Conservation (phyloP, 345 rosid species). For the Eutrema heterophyllum region DNA sequence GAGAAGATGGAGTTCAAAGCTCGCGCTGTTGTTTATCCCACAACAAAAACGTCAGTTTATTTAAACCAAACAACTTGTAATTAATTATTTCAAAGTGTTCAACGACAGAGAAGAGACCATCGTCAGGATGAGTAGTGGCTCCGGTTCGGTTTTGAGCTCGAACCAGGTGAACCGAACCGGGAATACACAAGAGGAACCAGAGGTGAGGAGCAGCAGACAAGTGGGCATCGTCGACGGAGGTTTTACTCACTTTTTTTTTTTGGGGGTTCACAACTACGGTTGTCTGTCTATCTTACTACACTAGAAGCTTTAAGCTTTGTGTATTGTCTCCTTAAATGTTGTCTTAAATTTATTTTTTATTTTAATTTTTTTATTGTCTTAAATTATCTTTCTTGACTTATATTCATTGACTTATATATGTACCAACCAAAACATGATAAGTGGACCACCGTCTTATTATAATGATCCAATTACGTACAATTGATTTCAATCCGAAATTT, state of each 20-base stretch:
- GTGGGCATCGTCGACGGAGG: not conserved
- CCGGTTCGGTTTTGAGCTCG: conserved; percentile 19
- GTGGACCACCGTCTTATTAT: not conserved
- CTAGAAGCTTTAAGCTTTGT: not conserved
- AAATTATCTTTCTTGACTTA: not conserved
- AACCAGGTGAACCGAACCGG: conserved; percentile 1
- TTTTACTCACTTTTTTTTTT: not conserved
- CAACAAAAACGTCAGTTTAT: not conserved
- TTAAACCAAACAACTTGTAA: not conserved
- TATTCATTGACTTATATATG: not conserved
- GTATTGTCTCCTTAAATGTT: not conserved
- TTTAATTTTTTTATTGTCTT: not conserved
- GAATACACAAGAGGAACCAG: conserved; percentile 10
- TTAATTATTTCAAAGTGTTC: not conserved
- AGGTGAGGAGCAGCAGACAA: not conserved
- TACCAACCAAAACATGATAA: not conserved
- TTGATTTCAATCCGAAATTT: not conserved
- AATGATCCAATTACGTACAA: not conserved
- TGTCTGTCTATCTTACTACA: not conserved
- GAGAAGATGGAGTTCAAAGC: conserved; percentile 23
- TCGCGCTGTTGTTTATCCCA: conserved; percentile 10
- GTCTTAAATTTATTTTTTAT: not conserved
- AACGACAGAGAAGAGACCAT: conserved; percentile 1
- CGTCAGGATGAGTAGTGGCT: conserved; percentile 19
- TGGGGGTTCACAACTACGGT: not conserved